Evolutionary conservation across 768 basidiomycete species (phyloP), one percentile per base, ranked within the genome.

Genomic region (Suillus brevipes): DNA sequence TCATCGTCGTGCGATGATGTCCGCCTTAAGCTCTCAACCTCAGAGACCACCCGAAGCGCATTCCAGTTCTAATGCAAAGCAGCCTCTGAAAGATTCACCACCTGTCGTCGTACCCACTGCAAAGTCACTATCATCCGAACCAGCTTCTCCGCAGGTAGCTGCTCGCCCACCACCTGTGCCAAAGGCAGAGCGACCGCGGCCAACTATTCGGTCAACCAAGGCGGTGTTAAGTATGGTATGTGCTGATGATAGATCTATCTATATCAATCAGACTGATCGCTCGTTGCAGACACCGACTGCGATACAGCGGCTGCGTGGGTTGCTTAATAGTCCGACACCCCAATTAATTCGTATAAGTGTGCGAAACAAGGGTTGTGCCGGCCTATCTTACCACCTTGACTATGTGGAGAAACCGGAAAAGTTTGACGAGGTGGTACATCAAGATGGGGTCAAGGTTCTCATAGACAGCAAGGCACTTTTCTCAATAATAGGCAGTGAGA

Each of bases 381-480:
- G 90, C 1, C 84, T 91, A 73, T 83, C 83, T 16, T 87, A 87
- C 70, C 92, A 98, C 74, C 84, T 99, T 58, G 97, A 99, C 70
- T 99, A 98, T 77, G 95, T 98, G 62, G 94, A 95, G 49, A 80
- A 87, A 71, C 89, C 94, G 1, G 92, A 85, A 6, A 91, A 89
- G 77, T 98, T 99, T 71, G 97, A 99, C 79, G 97, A 99, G 74
- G 86, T 98, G 20, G 95, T 99, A 25, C 89, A 94, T 75, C 97
- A 99, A 78, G 95, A 98, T 68, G 97, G 92, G 2, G 94, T 97
- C 31, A 86, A 83, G 68, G 97, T 99, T 53, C 81, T 99, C 67
- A 95, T 99, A 75, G 97, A 99, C 80, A 91, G 89, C 74, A 98
- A 96, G 77, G 97, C 97, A 31, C 79, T 99, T 68, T 99, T 99